Percentiles rank a stretch among this genome's conserved stretches.
phyloP scores from a whole-genome alignment of 176 grass and related monocot species.

The Carex scoparia region DNA sequence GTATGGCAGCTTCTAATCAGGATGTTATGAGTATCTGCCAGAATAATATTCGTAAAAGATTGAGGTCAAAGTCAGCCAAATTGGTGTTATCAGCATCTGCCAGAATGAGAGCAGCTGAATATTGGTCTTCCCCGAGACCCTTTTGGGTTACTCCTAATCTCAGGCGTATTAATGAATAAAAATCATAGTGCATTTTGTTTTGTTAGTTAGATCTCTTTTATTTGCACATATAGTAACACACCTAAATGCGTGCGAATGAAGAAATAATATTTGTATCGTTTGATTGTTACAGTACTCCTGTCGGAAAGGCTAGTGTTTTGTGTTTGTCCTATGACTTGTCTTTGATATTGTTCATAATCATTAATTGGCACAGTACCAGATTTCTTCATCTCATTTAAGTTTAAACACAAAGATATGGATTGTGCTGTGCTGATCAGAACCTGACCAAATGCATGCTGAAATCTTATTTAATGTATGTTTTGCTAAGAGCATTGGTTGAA shows the following conservation, averaged over 20 bases:
- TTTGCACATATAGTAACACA: background rate
- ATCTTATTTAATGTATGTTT: background rate
- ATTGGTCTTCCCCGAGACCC: background rate
- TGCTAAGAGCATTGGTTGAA: background rate
- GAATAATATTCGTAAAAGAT: background rate
- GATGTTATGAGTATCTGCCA: background rate
- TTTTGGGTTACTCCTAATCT: constrained; percentile 4
- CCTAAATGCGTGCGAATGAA: background rate
- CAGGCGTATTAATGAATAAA: background rate
- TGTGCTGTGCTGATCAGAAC: no score
- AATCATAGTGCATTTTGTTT: background rate
- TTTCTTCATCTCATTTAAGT: background rate
- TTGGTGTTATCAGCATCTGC: background rate
- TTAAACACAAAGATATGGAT: background rate
- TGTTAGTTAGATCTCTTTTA: background rate
- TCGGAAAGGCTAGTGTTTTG: background rate
- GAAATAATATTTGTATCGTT: background rate
- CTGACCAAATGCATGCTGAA: background rate
- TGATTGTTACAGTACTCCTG: background rate
- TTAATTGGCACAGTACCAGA: background rate
- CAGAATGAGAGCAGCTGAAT: background rate
- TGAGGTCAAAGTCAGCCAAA: background rate
- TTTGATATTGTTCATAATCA: background rate
- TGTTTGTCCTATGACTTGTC: background rate
- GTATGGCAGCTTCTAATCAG: background rate